Evolutionary conservation across 306 rosid genomes (phyloP), one percentile per base, ranked within the genome.

Genomic region (Prinsepia uniflora): DNA sequence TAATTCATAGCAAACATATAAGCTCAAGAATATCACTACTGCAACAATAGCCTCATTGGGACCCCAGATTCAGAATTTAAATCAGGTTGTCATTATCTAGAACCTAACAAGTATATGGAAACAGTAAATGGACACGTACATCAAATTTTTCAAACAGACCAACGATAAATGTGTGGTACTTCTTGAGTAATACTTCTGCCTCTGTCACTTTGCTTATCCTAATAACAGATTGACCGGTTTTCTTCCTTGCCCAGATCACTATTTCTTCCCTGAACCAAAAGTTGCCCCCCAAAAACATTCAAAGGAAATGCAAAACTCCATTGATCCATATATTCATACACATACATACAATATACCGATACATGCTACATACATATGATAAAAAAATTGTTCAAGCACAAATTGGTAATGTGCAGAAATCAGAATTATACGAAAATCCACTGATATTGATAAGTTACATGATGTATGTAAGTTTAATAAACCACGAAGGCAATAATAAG

Each of bases 241-340:
- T 91, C 81, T 94, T 94, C 82, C 84, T 84, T 0, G 85, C 79
- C 99, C 99, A 91, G 73, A 81, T 73, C 76, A 91, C 97, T 68
- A 94, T 87, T 58, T 91, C 97, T 76, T 86, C 91, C 84, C 99
- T 91, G 92, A 79, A 86, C 49, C 58, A 59, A 64, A 78, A 81
- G 53, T 68, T 69, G 18, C 75, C 59, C 39, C 50, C 70, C 44
- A 68, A 44, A 39, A 20, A 24, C 39, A 70, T 34, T 34, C 19
- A 73, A 17, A 4, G 48, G 20, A 69, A 6, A 69, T 9, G 36
- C 53, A 69, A 19, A 40, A 11, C 67, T 63, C 50, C n/a, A 8
- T 34, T 2, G 6, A 34, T 15, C 7, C 2, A 60, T 6, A 60
- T 14, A 39, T 36, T 61, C 41, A 14, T 6, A 61, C 5, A 61